phyloP scores from a whole-genome alignment of 1,284 basidiomycete species.

The Papiliotrema flavescens region DNA sequence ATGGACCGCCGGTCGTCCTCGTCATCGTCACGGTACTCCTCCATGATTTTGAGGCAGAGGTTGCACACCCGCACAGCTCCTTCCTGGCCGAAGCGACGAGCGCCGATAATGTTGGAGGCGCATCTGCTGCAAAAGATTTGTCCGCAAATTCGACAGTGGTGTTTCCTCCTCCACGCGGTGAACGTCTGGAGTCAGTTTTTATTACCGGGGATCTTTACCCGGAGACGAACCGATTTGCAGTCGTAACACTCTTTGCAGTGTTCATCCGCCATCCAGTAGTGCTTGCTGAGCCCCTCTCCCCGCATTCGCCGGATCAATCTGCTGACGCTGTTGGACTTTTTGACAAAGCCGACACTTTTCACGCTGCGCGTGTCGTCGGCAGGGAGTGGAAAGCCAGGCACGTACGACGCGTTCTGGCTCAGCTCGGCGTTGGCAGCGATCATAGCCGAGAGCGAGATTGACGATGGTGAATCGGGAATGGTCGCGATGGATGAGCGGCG shows the following conservation, averaged over 20 bases:
- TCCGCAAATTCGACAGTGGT: slow-evolving; percentile 90
- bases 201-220: not conserved
- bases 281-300: slow-evolving; percentile 62
- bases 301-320: slow-evolving; percentile 82
- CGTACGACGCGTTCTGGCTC: slow-evolving; percentile 37
- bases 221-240: slow-evolving; percentile 57
- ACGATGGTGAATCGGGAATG: slow-evolving; percentile 44
- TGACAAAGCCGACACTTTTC: slow-evolving; percentile 50
- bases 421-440: slow-evolving; percentile 40
- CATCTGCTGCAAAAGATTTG: slow-evolving; percentile 89
- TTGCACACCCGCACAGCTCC: slow-evolving; percentile 93
- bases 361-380: slow-evolving; percentile 46
- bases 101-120: slow-evolving; percentile 96
- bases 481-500: slow-evolving; percentile 42
- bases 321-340: slow-evolving; percentile 73
- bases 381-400: slow-evolving; percentile 45
- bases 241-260: slow-evolving; percentile 93
- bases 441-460: slow-evolving; percentile 42
- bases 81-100: slow-evolving; percentile 85
- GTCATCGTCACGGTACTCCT: slow-evolving; percentile 65
- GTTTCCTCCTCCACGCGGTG: slow-evolving; percentile 86
- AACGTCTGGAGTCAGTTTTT: slow-evolving; percentile 61
- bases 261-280: slow-evolving; percentile 98
- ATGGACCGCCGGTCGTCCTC: slow-evolving; percentile 50
- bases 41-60: slow-evolving; percentile 84